These are phyloP conservation scores for Corinectria fuckeliana DNA, from an alignment of 2,329 filamentous ascomycete species.

Conservation along the genomic window DNA sequence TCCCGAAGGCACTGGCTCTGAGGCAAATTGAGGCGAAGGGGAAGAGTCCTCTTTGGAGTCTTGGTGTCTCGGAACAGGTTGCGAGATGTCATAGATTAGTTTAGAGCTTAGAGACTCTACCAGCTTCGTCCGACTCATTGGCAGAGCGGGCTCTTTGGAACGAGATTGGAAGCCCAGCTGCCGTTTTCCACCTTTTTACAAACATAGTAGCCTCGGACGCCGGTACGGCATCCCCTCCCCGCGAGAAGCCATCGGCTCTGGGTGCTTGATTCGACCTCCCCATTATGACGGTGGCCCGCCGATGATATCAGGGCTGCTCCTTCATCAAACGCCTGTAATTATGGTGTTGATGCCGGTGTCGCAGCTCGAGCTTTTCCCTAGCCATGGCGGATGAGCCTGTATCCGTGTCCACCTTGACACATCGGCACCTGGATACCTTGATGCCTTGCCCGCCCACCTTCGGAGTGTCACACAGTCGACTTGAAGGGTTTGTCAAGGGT, in stretches of 20 bases:
- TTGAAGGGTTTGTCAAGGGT: constrained; percentile 9
- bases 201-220: constrained; percentile 10
- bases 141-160: constrained; percentile 17
- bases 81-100: neutral
- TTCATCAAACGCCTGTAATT: constrained; percentile 31
- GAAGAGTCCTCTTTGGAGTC: neutral
- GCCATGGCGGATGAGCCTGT: constrained; percentile 21
- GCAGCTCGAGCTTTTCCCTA: constrained; percentile 5
- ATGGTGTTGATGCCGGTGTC: constrained; percentile 13
- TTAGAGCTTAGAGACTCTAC: too few relatives aligned
- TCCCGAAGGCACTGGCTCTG: constrained; percentile 13
- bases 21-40: constrained; percentile 27
- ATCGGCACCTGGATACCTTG: constrained; percentile 1
- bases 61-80: neutral
- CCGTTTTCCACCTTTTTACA: constrained; percentile 2
- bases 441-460: neutral
- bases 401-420: constrained; percentile 4
- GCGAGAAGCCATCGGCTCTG: neutral
- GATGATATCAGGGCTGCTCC: constrained; percentile 17
- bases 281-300: constrained; percentile 6
- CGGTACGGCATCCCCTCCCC: constrained; percentile 20
- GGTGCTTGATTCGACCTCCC: constrained; percentile 13
- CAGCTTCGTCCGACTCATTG: constrained; percentile 32
- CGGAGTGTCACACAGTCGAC: constrained; percentile 26
- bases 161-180: constrained; percentile 22